Evolutionary conservation across 257 asterid species (phyloP), one percentile per base, ranked within the genome.

Genomic region (Misopates orontium): DNA sequence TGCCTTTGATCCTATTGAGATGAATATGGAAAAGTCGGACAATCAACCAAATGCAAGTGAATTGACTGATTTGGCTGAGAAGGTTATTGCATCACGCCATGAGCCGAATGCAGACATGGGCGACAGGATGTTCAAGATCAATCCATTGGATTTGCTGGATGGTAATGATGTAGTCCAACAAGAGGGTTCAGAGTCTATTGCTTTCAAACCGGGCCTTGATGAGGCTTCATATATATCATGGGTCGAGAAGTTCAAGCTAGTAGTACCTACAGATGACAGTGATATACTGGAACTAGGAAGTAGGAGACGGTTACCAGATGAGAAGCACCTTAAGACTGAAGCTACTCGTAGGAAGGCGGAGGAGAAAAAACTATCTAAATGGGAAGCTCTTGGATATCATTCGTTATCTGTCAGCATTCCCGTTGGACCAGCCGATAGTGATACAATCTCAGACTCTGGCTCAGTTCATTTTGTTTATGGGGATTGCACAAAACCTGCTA

Each of bases 351-450:
- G 73, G 80, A 89, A 85, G 73, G 86, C 87, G 20, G 94, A 77
- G 73, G 90, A 87, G 90, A 80, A 82, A 78, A 93, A 84, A 79
- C 18, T 75, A 41, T 70, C 89, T 65, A 85, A 93, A 66, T 93
- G 98, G 96, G 95, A 84, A 78, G 81, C 87, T 72, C 84, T 77
- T 67, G 98, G 98, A 52, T 93, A 93, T 74, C 83, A 71, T 61
- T 89, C 98, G 31, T 71, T 89, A 45, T 80, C 91, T 53, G 75
- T 87, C 68, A 71, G 74, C 62, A 79, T 70, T 74, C 97, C 87
- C 56, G 75, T 68, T 48, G 44, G 64, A 48, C 81, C 85, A 31
- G 66, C 69, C 58, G 78, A 85, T 70, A 74, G 65, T 49, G 91
- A 85, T 68, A 62, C 72, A 69, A 67, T 78, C 72, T 83, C 87